These are phyloP conservation scores for Zizania latifolia DNA, from an alignment of 176 grass and related monocot species.

Conservation along the genomic window DNA sequence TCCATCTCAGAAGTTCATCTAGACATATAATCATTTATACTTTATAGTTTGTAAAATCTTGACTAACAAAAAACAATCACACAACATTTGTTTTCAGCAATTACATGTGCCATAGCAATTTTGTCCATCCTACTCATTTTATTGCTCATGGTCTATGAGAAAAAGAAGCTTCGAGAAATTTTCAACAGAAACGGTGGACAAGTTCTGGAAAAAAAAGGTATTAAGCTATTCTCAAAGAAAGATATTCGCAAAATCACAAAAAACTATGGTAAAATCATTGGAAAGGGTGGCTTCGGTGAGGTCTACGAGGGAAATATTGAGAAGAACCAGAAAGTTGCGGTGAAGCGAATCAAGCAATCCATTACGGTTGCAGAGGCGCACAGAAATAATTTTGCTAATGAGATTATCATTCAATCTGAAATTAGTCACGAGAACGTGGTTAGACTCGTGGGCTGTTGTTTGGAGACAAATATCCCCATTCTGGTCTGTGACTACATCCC, in stretches of 20 bases:
- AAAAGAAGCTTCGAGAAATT: too few species aligned
- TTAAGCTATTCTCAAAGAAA: not conserved
- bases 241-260: not conserved
- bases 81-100: too few species aligned
- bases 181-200: not conserved
- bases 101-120: too few species aligned
- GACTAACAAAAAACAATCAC: too few species aligned
- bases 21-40: too few species aligned
- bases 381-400: conserved; percentile 19
- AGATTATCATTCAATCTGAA: too few species aligned
- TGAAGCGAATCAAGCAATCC: conserved; percentile 17
- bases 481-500: conserved; percentile 22
- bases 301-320: conserved; percentile 1
- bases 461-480: conserved; percentile 14
- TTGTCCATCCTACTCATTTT: too few species aligned
- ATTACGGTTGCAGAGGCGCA: not conserved
- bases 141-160: too few species aligned
- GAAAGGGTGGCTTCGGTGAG: not conserved
- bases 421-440: too few species aligned
- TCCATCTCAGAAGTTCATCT: too few species aligned
- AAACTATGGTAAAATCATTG: not conserved
- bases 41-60: too few species aligned
- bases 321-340: not conserved
- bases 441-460: too few species aligned
- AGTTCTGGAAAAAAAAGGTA: not conserved